A percentile compares a stretch with the other conserved stretches of the same genome.
These are phyloP conservation scores for Tephrocybe sp. DNA, from an alignment of 768 basidiomycete genomes.

Conservation along the genomic window DNA sequence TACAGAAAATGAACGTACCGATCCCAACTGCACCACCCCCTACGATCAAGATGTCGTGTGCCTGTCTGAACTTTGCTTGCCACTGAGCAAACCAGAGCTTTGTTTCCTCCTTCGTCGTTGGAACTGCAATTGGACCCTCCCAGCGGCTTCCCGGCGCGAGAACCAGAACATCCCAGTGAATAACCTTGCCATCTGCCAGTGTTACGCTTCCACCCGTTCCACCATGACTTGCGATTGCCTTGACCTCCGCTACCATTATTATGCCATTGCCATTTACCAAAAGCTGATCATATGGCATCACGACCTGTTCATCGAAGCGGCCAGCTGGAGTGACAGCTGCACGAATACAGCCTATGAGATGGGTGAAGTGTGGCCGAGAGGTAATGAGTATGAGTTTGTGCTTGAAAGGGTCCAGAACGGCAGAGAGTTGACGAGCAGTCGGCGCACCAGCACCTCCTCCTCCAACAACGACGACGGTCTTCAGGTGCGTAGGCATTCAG, in stretches of 20 bases:
- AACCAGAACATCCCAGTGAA: conserved; percentile 57
- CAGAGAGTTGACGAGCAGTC: conserved; percentile 47
- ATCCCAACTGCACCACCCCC: conserved; percentile 60
- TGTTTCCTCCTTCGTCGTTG: conserved; percentile 29
- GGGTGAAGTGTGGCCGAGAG: conserved; percentile 46
- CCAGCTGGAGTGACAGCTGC: conserved; percentile 47
- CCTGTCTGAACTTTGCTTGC: conserved; percentile 33
- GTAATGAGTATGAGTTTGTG: conserved; percentile 58
- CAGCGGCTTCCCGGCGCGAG: conserved; percentile 60
- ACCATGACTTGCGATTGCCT: conserved; percentile 27
- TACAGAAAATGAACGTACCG: conserved; percentile 28
- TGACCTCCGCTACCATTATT: conserved; percentile 40
- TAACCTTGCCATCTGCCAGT: conserved; percentile 46
- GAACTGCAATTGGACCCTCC: conserved; percentile 49
- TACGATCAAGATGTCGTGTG: conserved; percentile 48
- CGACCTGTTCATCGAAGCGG: conserved; percentile 40
- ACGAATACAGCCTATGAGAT: conserved; percentile 53
- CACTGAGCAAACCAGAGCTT: conserved; percentile 25
- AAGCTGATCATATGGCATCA: conserved; percentile 53
- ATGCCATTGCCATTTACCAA: conserved; percentile 47
- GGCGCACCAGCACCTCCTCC: conserved; percentile 58
- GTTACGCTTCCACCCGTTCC: conserved; percentile 45
- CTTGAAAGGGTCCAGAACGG: conserved; percentile 43
- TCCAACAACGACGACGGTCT: conserved; percentile 43
- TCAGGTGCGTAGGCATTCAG: conserved; percentile 8